phyloP scores from a whole-genome alignment of 768 basidiomycete genomes.

The Cystofilobasidium ferigula region DNA sequence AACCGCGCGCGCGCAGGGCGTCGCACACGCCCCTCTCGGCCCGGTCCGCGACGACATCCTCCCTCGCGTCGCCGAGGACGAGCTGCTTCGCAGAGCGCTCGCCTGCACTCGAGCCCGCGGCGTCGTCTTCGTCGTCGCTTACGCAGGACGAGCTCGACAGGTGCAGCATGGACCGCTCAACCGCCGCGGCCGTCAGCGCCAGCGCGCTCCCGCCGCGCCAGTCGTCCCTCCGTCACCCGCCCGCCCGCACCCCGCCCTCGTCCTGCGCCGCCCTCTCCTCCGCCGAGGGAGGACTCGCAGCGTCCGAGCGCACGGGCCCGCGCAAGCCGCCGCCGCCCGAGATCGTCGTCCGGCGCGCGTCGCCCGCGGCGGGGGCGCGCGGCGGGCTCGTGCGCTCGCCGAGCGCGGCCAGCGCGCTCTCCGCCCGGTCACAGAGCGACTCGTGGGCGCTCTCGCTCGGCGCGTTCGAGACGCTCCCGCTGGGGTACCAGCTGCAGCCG shows the following conservation, averaged over 20 bases:
- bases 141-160: too few species aligned
- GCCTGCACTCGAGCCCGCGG: neutral
- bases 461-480: constrained; percentile 19
- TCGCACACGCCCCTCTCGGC: constrained; percentile 2
- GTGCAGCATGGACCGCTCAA: too few species aligned
- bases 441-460: constrained; percentile 23
- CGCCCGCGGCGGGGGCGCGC: neutral
- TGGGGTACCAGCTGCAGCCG: constrained; percentile 13
- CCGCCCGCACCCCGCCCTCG: neutral
- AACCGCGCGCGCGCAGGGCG: constrained; percentile 3
- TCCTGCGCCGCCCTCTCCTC: neutral
- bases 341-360: neutral
- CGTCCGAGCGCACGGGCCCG: neutral
- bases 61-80: neutral
- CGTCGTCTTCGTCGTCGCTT: constrained; percentile 2
- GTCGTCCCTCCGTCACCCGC: neutral
- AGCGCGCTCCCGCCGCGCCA: neutral
- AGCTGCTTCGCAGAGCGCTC: neutral
- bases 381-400: neutral
- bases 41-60: neutral
- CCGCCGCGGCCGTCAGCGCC: too few species aligned
- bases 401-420: neutral
- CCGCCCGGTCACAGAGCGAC: constrained; percentile 10
- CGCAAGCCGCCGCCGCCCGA: constrained; percentile 1
- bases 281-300: too few species aligned